Base-by-base conservation (phyloP, 352 stramenopile genomes). In the Phytophthora sansomeana region DNA sequence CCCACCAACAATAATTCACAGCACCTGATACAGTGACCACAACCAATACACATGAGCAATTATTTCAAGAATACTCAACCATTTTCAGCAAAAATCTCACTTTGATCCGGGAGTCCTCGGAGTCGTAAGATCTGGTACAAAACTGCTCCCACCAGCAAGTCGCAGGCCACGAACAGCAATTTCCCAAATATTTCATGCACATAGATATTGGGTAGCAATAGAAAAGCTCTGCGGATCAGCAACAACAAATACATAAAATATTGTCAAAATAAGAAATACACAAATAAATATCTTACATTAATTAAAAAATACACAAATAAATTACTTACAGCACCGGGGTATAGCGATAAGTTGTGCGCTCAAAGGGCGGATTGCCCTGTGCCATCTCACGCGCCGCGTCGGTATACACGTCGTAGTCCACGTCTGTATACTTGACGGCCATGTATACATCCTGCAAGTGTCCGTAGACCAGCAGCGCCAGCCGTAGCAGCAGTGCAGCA, bases 391-490 rank as follows among this genome's bases (percentile, higher is more conserved):
- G 73, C 16, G 98, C 97, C 5, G 96, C 97, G 80, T 99, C 98
- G 24, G 91, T 97, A 81, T 99, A 99, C 19, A 99, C 97, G 44
- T 98, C 85, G 78, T 99, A 99, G 81, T 99, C 98, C 36, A 99
- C 93, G 63, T 99, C 98, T 14, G 98, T 99, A 75, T 99, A 99
- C 61, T 97, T 97, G 56, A 97, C 87, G 28, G 67, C 48, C 74
- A 97, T 83, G 47, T 84, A 81, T 1, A 65, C 65, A 58, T 97
- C 89, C 66, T 97, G 89, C 44, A 92, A 68, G 13, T 83, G 72
- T 29, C 87, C 87, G 60, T 92, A 96, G n/a, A 80, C 48, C 29
- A 96, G 68, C 26, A 95, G 70, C 58, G 61, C 75, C 19, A 95
- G 56, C 4, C 89, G 89, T 60, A 92, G 24, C 56, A 70, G 51